These are phyloP conservation scores for Yamadazyma kanchanaburiensis DNA, from an alignment of 1,139 yeast species.

Conservation along the genomic window DNA sequence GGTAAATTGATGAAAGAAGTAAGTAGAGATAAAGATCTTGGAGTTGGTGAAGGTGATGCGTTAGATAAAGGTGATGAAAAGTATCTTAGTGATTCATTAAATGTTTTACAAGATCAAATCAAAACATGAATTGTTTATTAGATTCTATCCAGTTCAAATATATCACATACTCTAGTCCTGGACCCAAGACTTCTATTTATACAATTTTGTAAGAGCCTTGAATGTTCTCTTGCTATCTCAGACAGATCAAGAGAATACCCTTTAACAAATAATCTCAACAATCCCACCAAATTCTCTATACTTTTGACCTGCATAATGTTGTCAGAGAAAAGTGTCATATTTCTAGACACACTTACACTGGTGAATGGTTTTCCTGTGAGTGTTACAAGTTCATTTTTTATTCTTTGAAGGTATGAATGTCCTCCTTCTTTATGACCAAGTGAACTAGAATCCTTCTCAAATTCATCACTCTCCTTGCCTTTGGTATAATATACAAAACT, in stretches of 20 bases:
- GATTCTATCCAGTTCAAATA: no score
- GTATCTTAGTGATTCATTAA: conserved; percentile 23
- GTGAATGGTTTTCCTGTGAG: conserved; percentile 17
- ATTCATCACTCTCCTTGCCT: conserved; percentile 35
- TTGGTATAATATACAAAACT: conserved; percentile 38
- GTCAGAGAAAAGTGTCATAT: conserved; percentile 14
- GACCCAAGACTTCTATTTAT: conserved; percentile 13
- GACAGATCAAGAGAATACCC: conserved; percentile 10
- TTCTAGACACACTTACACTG: conserved; percentile 16
- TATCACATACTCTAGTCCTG: conserved; percentile 9
- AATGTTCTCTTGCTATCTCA: conserved; percentile 15
- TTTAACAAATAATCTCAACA: conserved; percentile 9
- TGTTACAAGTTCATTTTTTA: conserved; percentile 24
- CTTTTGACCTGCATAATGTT: conserved; percentile 13
- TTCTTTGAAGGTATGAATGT: conserved; percentile 34
- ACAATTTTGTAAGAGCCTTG: conserved; percentile 12
- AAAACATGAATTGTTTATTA: background rate
- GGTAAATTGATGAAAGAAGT: conserved; percentile 46
- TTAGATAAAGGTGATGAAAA: conserved; percentile 24
- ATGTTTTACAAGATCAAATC: conserved; percentile 2
- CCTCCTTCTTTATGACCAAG: conserved; percentile 30
- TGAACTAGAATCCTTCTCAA: conserved; percentile 7
- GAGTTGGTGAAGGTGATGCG: conserved; percentile 18
- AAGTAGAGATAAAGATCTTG: conserved; percentile 24
- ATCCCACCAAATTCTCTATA: conserved; percentile 41